Base-by-base conservation (phyloP, 345 rosid genomes). In the Syzygium jambos region DNA sequence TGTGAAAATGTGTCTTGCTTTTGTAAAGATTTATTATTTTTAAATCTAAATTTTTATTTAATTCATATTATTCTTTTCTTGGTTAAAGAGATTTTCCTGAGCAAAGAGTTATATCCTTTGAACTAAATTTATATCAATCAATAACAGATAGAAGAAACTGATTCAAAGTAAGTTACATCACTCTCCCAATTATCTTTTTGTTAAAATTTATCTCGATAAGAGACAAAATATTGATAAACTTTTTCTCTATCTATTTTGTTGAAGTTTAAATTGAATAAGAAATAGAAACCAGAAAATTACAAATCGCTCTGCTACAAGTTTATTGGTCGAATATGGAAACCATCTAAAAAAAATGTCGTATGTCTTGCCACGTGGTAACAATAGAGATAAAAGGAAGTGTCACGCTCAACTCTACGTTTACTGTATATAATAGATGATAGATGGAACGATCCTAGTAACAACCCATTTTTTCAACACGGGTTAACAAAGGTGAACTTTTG, bases 401-500 rank as follows among this genome's bases (percentile, higher is more conserved):
- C n/a, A 23, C n/a, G 25, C 25, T 23, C 25, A 56, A 56, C n/a
- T 56, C 25, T 56, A 23, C 13, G 10, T 56, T 9, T 0, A 1
- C 25, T 3, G 1, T 1, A 56, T 22, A 56, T 56, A 56, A 56
- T 56, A 56, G 3, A 56, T 0, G 23, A 4, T 25, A 23, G 1
- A 9, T 2, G 23, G n/a, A 10, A 56, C 0, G 1, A 0, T 56
- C n/a, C 4, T 0, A 23, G 7, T 43, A 43, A 43, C 6, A 43
- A 43, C 46, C 46, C 1, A 5, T 41, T 41, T 41, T 41, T 41
- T 41, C 43, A 41, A 41, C 43, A 41, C 43, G 43, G 43, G 1
- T 5, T 41, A 41, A 41, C 4, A 41, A 41, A 41, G 1, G 43
- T 41, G 43, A 41, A 41, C 6, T 41, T 41, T 41, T 41, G 43